These are phyloP conservation scores for Aspergillus persii DNA, from an alignment of 2,329 filamentous ascomycete genomes.

Conservation along the genomic window DNA sequence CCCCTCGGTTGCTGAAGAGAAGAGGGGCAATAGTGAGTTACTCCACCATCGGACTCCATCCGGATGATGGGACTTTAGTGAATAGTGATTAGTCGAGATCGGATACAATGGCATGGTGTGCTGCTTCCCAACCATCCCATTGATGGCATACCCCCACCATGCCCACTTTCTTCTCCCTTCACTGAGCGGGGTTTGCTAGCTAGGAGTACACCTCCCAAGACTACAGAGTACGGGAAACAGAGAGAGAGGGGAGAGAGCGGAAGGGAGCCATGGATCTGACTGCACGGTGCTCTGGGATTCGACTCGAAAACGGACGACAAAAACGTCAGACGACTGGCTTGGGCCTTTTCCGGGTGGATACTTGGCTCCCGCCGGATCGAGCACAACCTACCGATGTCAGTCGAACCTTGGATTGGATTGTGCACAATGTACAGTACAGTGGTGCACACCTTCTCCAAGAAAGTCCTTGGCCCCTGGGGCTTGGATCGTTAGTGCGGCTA, in stretches of 20 bases:
- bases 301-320: background rate
- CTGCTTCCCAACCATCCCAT: conserved; percentile 2
- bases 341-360: conserved; percentile 1
- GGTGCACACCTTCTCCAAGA: background rate
- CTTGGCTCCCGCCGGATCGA: background rate
- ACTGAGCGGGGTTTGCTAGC: conserved; percentile 14
- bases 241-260: background rate
- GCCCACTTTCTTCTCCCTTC: conserved; percentile 3
- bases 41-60: conserved; percentile 10
- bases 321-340: conserved; percentile 17
- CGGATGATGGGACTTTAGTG: background rate
- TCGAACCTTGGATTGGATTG: background rate
- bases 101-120: conserved; percentile 11
- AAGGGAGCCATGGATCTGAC: conserved; percentile 4
- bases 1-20: background rate
- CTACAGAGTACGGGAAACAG: background rate
- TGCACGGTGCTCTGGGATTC: conserved; percentile 12
- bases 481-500: conserved; percentile 7
- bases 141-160: conserved; percentile 8
- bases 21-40: conserved; percentile 6
- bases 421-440: background rate
- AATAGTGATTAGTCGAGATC: conserved; percentile 7
- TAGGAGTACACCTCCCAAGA: background rate
- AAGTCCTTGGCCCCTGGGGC: background rate
- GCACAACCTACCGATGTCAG: background rate